These are phyloP conservation scores for Pestalotiopsis sp. DNA, from an alignment of 2,329 filamentous ascomycete genomes.

Conservation along the genomic window DNA sequence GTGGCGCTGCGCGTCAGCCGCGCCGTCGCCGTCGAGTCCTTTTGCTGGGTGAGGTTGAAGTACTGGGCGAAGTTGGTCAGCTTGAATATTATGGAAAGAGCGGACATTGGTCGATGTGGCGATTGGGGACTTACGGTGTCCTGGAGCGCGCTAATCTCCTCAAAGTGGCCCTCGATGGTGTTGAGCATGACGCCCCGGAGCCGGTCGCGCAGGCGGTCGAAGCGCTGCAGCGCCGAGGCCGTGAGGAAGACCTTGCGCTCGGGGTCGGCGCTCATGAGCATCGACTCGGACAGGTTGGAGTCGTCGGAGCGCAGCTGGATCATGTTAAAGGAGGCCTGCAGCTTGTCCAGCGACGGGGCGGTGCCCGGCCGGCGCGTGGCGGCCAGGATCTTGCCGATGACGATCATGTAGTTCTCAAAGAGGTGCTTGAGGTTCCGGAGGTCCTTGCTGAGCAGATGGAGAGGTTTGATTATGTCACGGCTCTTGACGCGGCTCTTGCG, in stretches of 20 bases:
- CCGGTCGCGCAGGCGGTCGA: conserved; percentile 60
- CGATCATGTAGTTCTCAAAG: conserved; percentile 60
- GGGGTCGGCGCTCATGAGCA: neutral
- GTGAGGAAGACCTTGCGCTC: conserved; percentile 33
- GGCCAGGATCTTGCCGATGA: conserved; percentile 59
- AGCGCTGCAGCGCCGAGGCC: conserved; percentile 54
- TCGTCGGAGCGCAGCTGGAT: neutral
- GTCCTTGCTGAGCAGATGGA: conserved; percentile 63
- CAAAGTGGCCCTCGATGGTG: conserved; percentile 63
- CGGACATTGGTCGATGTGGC: neutral
- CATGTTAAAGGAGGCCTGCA: neutral
- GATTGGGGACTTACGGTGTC: conserved; percentile 54
- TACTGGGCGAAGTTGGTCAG: conserved; percentile 48
- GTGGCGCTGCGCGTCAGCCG: conserved; percentile 72
- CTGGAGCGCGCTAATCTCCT: conserved; percentile 71
- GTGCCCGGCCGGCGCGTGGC: conserved; percentile 27
- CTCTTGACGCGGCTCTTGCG: conserved; percentile 40
- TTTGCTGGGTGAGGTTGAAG: conserved; percentile 77
- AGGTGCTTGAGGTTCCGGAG: conserved; percentile 62
- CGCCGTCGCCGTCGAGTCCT: conserved; percentile 72
- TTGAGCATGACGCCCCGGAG: conserved; percentile 62
- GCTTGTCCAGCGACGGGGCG: conserved; percentile 6
- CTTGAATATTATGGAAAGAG: conserved; percentile 13
- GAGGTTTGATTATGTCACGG: conserved; percentile 54
- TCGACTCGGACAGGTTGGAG: neutral